phyloP scores from a whole-genome alignment of 1,139 yeast genomes.

The Geotrichum cucujoidarum region DNA sequence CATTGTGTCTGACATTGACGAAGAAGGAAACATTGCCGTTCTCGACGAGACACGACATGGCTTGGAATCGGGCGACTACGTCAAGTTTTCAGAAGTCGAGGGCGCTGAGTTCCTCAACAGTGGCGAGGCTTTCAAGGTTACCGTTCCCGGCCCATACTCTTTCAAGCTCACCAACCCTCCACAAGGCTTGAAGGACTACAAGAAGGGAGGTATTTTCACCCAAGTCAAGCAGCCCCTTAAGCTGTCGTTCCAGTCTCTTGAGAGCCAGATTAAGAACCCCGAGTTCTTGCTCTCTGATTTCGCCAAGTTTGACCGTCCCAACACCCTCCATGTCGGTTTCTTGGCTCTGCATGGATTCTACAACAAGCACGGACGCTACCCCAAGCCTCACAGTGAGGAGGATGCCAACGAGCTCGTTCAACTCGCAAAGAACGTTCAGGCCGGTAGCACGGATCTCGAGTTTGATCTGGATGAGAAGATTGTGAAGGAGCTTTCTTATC shows the following conservation, averaged over 20 bases:
- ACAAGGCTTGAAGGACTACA: conserved; percentile 57
- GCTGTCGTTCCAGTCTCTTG: conserved; percentile 58
- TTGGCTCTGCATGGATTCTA: conserved; percentile 79
- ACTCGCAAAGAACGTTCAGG: conserved; percentile 42
- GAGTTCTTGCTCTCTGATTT: conserved; percentile 78
- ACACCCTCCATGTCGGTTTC: conserved; percentile 85
- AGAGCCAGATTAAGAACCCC: conserved; percentile 65
- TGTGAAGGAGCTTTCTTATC: conserved; percentile 68
- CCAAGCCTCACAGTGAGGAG: conserved; percentile 68
- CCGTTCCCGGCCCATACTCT: conserved; percentile 90
- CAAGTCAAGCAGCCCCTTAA: conserved; percentile 82
- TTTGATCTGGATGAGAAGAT: conserved; percentile 59
- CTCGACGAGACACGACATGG: conserved; percentile 92
- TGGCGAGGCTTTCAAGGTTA: conserved; percentile 67
- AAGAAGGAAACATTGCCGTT: conserved; percentile 88
- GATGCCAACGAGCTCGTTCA: conserved; percentile 68
- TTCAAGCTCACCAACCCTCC: conserved; percentile 57
- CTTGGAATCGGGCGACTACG: conserved; percentile 84
- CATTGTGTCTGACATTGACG: conserved; percentile 79
- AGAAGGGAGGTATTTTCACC: conserved; percentile 82
- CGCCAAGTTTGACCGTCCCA: conserved; percentile 90
- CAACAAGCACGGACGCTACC: conserved; percentile 61
- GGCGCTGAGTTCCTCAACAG: conserved; percentile 63
- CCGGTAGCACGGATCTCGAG: conserved; percentile 42
- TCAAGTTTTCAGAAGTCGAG: conserved; percentile 79